A percentile compares a stretch with the other conserved stretches of the same genome.
These are phyloP conservation scores for Takakia lepidozioides DNA, from an alignment of 225 moss, liverwort and hornwort genomes.

Conservation along the genomic window DNA sequence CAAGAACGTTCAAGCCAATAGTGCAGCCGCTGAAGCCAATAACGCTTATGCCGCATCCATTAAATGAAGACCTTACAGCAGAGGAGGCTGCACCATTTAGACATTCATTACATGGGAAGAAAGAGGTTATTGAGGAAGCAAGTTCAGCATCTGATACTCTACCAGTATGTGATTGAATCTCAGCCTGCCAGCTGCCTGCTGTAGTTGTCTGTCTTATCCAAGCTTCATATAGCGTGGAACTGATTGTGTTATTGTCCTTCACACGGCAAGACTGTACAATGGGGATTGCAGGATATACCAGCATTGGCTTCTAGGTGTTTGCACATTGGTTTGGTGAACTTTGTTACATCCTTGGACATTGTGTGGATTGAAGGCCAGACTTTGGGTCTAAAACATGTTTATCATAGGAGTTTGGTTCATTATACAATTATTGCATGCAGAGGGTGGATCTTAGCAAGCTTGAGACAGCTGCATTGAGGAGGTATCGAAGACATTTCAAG, in stretches of 20 bases:
- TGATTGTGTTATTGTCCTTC: no score
- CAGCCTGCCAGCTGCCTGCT: no score
- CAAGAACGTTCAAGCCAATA: conserved; percentile 55
- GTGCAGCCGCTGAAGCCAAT: conserved; percentile 56
- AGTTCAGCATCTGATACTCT: conserved; percentile 31
- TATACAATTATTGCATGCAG: conserved; percentile 15
- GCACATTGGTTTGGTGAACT: no score
- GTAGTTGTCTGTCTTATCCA: no score
- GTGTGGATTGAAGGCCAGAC: background rate
- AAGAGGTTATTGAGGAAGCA: conserved; percentile 35
- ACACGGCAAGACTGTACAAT: no score
- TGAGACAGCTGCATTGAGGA: conserved; percentile 60
- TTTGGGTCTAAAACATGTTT: no score
- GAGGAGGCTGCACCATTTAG: conserved; percentile 23
- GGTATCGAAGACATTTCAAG: conserved; percentile 65
- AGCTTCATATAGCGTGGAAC: no score
- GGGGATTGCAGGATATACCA: no score
- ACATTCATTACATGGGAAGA: conserved; percentile 25
- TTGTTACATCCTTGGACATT: conserved; percentile 5
- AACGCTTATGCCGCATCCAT: conserved; percentile 21
- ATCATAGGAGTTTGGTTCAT: background rate
- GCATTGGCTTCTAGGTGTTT: no score
- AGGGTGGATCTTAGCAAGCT: conserved; percentile 61
- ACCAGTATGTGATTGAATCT: conserved; percentile 53
- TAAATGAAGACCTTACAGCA: conserved; percentile 18